phyloP scores from a whole-genome alignment of 2,329 filamentous ascomycete genomes.

The Ophiostoma perfectum region DNA sequence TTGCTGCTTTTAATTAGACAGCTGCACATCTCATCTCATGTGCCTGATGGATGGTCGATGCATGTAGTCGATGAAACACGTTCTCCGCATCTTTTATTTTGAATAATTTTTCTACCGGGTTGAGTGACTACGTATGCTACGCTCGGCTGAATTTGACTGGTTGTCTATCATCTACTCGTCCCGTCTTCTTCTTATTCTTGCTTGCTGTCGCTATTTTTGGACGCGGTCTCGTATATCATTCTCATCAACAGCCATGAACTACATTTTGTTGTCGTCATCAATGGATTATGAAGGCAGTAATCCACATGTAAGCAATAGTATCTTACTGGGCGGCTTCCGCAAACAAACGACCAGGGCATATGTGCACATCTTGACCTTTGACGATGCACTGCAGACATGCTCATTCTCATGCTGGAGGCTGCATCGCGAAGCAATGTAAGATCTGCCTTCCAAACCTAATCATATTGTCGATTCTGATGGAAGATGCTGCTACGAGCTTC shows the following conservation, averaged over 20 bases:
- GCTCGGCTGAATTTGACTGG: neutral
- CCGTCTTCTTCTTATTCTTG: neutral
- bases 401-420: too few species aligned
- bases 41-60: neutral
- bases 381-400: too few species aligned
- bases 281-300: too few species aligned
- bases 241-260: neutral
- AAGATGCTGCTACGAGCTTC: too few species aligned
- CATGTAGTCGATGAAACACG: neutral
- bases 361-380: too few species aligned
- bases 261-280: neutral
- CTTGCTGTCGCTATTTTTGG: neutral
- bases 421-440: too few species aligned
- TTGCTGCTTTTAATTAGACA: neutral
- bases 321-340: neutral
- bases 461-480: too few species aligned
- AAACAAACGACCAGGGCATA: neutral
- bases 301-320: too few species aligned
- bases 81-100: neutral
- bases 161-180: neutral
- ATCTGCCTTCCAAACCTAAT: too few species aligned
- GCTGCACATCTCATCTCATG: neutral
- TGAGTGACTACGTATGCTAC: conserved; percentile 1
- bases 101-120: neutral
- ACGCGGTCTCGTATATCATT: neutral